A percentile compares a stretch with the other conserved stretches of the same genome.
phyloP scores from a whole-genome alignment of 805 yeast species.

The Wickerhamomyces hampshirensis region DNA sequence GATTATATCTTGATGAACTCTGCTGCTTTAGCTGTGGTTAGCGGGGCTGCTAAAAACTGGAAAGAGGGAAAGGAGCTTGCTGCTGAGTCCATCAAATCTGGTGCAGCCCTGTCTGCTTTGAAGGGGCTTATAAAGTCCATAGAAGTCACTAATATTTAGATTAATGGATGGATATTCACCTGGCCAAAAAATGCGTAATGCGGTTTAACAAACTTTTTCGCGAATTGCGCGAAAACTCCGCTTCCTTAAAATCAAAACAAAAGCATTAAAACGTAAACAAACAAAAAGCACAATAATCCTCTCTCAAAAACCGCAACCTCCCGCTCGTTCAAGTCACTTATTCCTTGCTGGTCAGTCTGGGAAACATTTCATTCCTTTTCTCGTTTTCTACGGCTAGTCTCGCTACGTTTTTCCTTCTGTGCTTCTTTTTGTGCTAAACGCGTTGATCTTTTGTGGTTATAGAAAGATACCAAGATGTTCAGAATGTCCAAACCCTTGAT shows the following conservation, averaged over 20 bases:
- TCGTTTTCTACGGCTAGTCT: not conserved
- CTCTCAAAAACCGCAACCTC: not conserved
- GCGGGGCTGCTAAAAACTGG: constrained; percentile 68
- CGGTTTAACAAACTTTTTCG: not conserved
- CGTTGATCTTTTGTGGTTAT: not conserved
- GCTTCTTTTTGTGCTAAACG: not conserved
- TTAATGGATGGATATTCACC: no score
- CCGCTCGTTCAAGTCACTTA: not conserved
- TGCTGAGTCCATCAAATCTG: constrained; percentile 57
- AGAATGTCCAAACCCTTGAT: constrained; percentile 10
- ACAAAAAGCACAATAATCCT: constrained; percentile 1
- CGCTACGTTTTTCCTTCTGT: not conserved
- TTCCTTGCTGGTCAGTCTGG: no score
- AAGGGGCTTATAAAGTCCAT: constrained; percentile 49
- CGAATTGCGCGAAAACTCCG: not conserved
- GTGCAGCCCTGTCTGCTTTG: constrained; percentile 61
- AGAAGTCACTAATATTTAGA: no score
- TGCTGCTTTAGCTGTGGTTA: constrained; percentile 78
- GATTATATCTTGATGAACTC: constrained; percentile 91
- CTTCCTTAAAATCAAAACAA: not conserved
- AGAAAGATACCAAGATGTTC: constrained; percentile 6
- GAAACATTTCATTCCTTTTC: no score
- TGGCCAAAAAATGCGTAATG: no score
- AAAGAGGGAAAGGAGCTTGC: constrained; percentile 75
- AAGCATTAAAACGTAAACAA: not conserved